Evolutionary conservation across 495 filamentous ascomycete genomes (phyloP).

Genomic region (Gamarada debralockiae): DNA sequence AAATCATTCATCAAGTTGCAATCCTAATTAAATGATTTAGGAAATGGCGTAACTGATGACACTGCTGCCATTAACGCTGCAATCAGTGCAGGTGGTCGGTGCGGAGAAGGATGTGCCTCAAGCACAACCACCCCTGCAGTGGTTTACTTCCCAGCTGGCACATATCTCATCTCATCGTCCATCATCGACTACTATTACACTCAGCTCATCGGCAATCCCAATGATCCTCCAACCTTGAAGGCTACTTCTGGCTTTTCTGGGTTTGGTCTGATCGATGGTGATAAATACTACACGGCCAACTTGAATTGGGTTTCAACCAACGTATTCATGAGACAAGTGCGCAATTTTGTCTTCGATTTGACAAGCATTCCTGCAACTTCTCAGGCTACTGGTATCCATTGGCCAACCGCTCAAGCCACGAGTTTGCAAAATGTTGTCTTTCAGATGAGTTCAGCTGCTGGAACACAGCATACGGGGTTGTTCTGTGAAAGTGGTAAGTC

Average conservation of each 20-base stretch:
- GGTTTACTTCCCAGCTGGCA: constrained; percentile 61
- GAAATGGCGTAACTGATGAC: constrained; percentile 60
- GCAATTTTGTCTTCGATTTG: constrained; percentile 90
- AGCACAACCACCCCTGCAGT: constrained; percentile 59
- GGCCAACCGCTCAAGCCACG: constrained; percentile 96
- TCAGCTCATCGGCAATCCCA: constrained; percentile 39
- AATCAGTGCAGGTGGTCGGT: constrained; percentile 72
- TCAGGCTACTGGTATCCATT: constrained; percentile 80
- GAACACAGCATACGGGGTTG: constrained; percentile 48
- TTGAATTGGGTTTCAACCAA: constrained; percentile 79
- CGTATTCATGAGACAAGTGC: constrained; percentile 96
- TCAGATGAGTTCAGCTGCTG: constrained; percentile 74
- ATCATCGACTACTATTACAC: constrained; percentile 66
- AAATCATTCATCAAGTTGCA: too few relatives aligned
- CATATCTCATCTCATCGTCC: constrained; percentile 53
- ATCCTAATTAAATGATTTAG: constrained; percentile 11
- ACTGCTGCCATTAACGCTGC: constrained; percentile 80
- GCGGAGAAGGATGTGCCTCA: constrained; percentile 74
- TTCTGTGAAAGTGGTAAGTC: constrained; percentile 63
- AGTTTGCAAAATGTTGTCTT: constrained; percentile 88
- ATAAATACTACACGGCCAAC: constrained; percentile 66
- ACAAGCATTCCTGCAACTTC: constrained; percentile 57
- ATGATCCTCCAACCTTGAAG: constrained; percentile 70
- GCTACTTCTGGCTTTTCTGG: constrained; percentile 68
- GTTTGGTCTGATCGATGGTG: constrained; percentile 85